Evolutionary conservation across 164 flowering plant species (phyloP).

Genomic region (Warburgia ugandensis): DNA sequence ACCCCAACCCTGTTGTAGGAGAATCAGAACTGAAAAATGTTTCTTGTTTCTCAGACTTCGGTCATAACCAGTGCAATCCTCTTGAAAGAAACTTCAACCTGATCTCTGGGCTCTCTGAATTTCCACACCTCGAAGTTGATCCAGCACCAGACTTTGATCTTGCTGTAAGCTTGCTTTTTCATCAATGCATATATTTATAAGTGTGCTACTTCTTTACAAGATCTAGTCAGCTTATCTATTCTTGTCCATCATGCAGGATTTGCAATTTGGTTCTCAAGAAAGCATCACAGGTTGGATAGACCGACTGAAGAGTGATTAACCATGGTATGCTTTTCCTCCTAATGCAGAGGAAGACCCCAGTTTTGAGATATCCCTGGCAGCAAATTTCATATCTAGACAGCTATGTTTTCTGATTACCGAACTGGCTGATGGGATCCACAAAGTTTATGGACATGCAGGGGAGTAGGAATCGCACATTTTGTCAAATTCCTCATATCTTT

Average conservation of each 20-base stretch:
- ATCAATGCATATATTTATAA: not conserved
- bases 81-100: constrained; percentile 14
- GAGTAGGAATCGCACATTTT: too few relatives aligned
- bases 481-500: too few relatives aligned
- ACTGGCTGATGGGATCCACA: too few relatives aligned
- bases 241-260: constrained; percentile 35
- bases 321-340: too few relatives aligned
- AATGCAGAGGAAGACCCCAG: constrained; percentile 7
- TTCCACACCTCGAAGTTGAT: constrained; percentile 45
- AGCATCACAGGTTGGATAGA: constrained; percentile 47
- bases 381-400: too few relatives aligned
- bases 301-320: constrained; percentile 21
- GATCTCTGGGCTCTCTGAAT: constrained; percentile 38
- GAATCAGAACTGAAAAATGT: constrained; percentile 16
- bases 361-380: too few relatives aligned
- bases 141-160: constrained; percentile 54
- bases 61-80: constrained; percentile 6
- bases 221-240: not conserved
- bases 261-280: constrained; percentile 68
- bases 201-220: not conserved
- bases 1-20: constrained; percentile 18
- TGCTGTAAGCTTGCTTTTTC: constrained; percentile 30
- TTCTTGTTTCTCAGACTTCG: constrained; percentile 8
- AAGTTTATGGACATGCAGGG: too few relatives aligned
- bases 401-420: too few relatives aligned